phyloP scores from a whole-genome alignment of 495 filamentous ascomycete species.

The Aspergillus heteromorphus region DNA sequence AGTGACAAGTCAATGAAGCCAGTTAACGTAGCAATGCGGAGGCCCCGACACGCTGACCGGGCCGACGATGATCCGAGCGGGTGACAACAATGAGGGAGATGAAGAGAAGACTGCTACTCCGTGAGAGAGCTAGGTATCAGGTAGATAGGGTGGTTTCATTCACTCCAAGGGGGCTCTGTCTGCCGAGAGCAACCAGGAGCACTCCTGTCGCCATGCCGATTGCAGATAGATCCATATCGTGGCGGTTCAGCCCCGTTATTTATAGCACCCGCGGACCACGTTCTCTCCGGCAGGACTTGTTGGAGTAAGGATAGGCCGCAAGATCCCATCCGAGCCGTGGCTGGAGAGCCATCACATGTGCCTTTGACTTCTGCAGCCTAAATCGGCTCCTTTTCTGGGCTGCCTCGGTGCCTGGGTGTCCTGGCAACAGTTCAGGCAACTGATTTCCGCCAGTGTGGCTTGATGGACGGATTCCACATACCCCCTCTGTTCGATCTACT shows the following conservation, averaged over 20 bases:
- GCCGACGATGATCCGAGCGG: constrained; percentile 23
- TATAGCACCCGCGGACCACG: not conserved
- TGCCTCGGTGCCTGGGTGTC: too few relatives aligned
- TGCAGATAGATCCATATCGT: not conserved
- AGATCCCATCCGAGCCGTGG: not conserved
- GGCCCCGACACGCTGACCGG: constrained; percentile 16
- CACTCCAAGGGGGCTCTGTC: not conserved
- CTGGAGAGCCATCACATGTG: not conserved
- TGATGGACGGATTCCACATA: too few relatives aligned
- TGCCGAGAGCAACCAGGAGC: not conserved
- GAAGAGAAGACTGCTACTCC: too few relatives aligned
- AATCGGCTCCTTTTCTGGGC: not conserved
- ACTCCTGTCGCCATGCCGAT: not conserved
- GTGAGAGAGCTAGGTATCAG: not conserved
- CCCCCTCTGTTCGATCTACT: too few relatives aligned
- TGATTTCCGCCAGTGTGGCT: too few relatives aligned
- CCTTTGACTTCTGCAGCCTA: not conserved
- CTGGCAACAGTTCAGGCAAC: too few relatives aligned
- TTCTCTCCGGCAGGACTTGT: not conserved
- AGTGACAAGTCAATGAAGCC: constrained; percentile 6
- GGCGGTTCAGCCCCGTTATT: constrained; percentile 1
- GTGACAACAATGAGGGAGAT: constrained; percentile 6
- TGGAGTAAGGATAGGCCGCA: not conserved
- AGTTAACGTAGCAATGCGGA: constrained; percentile 18
- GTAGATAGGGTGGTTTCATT: not conserved